Evolutionary conservation across 1,139 yeast species (phyloP).

Genomic region (Blastobotrys petasosporus): DNA sequence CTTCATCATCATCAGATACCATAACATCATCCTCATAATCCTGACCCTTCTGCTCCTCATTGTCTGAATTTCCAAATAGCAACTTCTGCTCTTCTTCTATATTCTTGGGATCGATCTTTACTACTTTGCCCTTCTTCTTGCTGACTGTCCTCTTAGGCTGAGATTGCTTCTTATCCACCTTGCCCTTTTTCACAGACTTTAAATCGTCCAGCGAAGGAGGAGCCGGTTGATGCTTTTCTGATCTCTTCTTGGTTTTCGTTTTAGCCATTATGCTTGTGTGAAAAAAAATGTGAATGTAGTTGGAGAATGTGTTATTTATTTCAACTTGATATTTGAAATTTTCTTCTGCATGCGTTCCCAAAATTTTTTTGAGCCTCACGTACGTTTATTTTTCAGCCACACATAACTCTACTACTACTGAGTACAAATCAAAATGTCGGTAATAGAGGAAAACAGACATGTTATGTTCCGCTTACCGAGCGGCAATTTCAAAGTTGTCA

Average conservation of each 20-base stretch:
- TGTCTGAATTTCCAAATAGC: conserved; percentile 72
- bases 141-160: conserved; percentile 22
- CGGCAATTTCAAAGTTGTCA: conserved; percentile 64
- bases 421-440: neutral
- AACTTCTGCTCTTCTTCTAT: conserved; percentile 68
- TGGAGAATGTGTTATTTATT: neutral
- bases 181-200: conserved; percentile 46
- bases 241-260: conserved; percentile 58
- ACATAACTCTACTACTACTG: neutral
- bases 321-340: neutral
- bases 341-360: conserved; percentile 4
- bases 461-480: conserved; percentile 76
- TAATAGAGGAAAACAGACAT: conserved; percentile 35
- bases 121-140: conserved; percentile 34
- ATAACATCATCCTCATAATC: conserved; percentile 45
- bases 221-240: conserved; percentile 77
- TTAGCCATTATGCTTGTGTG: conserved; percentile 11
- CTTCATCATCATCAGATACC: conserved; percentile 51
- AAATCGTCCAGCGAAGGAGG: conserved; percentile 87
- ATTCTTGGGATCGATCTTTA: conserved; percentile 56
- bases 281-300: neutral
- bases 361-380: neutral
- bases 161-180: conserved; percentile 26
- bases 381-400: neutral
- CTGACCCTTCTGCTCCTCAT: conserved; percentile 37